These are phyloP conservation scores for Strobilomyces confusus DNA, from an alignment of 768 basidiomycete species.

Conservation along the genomic window DNA sequence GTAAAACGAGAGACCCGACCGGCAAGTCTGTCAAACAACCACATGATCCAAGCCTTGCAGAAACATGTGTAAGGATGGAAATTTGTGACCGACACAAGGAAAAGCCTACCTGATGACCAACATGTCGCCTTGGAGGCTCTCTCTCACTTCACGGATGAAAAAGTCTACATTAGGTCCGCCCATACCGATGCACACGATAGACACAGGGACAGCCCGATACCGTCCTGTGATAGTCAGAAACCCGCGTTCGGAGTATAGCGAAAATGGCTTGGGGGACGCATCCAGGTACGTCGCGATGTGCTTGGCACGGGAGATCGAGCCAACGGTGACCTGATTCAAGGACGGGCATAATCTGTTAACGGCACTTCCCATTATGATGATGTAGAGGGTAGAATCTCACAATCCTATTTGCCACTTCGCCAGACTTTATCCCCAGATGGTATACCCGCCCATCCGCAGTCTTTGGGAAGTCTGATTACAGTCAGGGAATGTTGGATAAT, in stretches of 20 bases:
- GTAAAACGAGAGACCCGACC: conserved; percentile 75
- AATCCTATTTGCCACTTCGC: conserved; percentile 80
- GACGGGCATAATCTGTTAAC: conserved; percentile 1
- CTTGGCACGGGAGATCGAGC: conserved; percentile 63
- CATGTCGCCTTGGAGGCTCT: conserved; percentile 63
- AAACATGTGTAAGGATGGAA: neutral
- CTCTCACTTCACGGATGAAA: conserved; percentile 76
- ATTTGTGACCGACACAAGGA: neutral
- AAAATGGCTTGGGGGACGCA: conserved; percentile 53
- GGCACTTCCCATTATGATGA: neutral
- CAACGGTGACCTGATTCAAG: conserved; percentile 61
- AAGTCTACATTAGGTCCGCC: conserved; percentile 81
- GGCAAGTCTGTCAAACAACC: conserved; percentile 65
- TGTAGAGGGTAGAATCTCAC: conserved; percentile 35
- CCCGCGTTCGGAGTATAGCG: conserved; percentile 66
- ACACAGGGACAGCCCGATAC: conserved; percentile 59
- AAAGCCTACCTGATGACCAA: conserved; percentile 43
- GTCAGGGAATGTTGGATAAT: neutral
- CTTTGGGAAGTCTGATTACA: conserved; percentile 63
- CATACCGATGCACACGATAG: conserved; percentile 81
- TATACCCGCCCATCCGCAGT: conserved; percentile 73
- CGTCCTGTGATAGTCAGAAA: conserved; percentile 71
- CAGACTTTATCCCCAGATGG: conserved; percentile 69
- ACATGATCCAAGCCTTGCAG: conserved; percentile 72
- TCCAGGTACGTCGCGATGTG: conserved; percentile 60